These are phyloP conservation scores for Botrytis medusae DNA, from an alignment of 2,329 filamentous ascomycete species.

Conservation along the genomic window DNA sequence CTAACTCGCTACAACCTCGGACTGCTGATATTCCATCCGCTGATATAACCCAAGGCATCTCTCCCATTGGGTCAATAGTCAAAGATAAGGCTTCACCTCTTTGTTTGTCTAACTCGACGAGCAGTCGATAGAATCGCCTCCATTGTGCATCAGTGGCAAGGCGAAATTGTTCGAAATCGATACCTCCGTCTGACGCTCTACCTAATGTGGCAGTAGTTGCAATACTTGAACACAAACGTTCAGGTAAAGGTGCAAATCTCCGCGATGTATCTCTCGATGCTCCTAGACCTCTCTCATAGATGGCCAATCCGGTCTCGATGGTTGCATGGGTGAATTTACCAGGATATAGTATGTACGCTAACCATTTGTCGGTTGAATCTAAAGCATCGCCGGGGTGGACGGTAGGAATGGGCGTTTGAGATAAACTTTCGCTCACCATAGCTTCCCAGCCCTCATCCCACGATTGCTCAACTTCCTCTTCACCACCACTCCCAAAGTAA, in stretches of 20 bases:
- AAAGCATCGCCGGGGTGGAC: constrained; percentile 64
- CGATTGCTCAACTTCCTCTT: constrained; percentile 36
- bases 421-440: constrained; percentile 60
- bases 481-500: constrained; percentile 59
- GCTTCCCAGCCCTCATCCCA: constrained; percentile 72
- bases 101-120: constrained; percentile 82
- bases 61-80: constrained; percentile 66
- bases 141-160: constrained; percentile 77
- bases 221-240: constrained; percentile 73
- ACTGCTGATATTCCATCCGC: constrained; percentile 79
- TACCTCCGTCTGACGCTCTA: constrained; percentile 59
- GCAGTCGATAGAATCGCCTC: constrained; percentile 83
- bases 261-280: constrained; percentile 44
- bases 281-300: constrained; percentile 70
- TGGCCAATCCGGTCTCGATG: constrained; percentile 77
- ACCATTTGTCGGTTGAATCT: constrained; percentile 80
- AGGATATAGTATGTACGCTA: constrained; percentile 78
- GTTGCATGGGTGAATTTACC: constrained; percentile 78
- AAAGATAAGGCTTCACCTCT: constrained; percentile 79
- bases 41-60: constrained; percentile 80
- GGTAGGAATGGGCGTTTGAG: constrained; percentile 53
- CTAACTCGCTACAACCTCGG: constrained; percentile 74
- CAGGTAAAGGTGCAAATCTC: constrained; percentile 61
- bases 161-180: constrained; percentile 76
- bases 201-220: constrained; percentile 66